These are phyloP conservation scores for Tetraselmis striata DNA, from an alignment of 139 green algal species.

Conservation along the genomic window DNA sequence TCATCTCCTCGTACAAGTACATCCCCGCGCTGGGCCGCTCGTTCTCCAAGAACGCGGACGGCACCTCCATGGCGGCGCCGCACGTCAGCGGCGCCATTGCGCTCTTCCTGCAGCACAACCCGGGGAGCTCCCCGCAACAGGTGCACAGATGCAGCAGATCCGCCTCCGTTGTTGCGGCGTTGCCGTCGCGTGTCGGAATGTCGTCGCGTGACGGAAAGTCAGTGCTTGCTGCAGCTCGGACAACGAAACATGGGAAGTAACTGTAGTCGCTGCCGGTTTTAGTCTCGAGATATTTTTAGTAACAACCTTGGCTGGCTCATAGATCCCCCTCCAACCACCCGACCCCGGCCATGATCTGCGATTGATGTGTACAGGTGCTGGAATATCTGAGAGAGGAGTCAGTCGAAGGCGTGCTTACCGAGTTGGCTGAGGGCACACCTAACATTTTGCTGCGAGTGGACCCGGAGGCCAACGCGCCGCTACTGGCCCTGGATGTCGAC, in stretches of 20 bases:
- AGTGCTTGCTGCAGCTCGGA: too few relatives aligned
- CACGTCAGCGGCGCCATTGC: slow-evolving; percentile 8
- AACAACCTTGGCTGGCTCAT: too few relatives aligned
- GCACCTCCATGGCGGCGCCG: slow-evolving; percentile 7
- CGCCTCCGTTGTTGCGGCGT: too few relatives aligned
- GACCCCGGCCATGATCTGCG: too few relatives aligned
- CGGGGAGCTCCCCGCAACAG: background rate
- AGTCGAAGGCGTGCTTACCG: background rate
- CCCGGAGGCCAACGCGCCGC: background rate
- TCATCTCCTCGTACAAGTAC: background rate
- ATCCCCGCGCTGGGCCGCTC: background rate
- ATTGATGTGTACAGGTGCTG: background rate
- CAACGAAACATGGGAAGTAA: too few relatives aligned
- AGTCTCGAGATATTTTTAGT: too few relatives aligned
- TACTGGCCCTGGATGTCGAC: background rate
- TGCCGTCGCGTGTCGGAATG: too few relatives aligned
- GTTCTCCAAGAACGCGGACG: slow-evolving; percentile 1
- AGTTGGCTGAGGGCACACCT: background rate
- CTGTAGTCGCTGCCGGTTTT: too few relatives aligned
- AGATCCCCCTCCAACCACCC: too few relatives aligned
- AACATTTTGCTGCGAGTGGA: background rate
- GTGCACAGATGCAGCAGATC: too few relatives aligned
- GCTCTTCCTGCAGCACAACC: background rate
- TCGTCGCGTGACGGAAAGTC: too few relatives aligned
- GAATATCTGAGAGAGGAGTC: background rate